Evolutionary conservation across 192 early-diverging fungal genomes (phyloP).

Genomic region (Chytriomyces confervae): DNA sequence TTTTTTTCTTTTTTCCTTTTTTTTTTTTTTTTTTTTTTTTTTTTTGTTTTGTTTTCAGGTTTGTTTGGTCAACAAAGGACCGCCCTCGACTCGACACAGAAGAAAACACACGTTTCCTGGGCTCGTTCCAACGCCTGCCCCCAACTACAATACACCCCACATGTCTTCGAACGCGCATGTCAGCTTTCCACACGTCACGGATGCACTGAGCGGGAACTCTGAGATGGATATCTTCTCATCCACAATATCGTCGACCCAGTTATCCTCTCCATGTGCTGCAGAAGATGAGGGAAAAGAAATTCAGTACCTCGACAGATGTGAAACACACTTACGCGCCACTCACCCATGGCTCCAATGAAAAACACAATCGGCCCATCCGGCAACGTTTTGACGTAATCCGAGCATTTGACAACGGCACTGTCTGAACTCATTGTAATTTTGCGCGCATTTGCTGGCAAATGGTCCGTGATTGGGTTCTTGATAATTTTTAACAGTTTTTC

Average conservation of each 20-base stretch:
- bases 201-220: conserved; percentile 95
- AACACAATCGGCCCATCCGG: conserved; percentile 86
- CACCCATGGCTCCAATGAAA: conserved; percentile 90
- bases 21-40: too few species aligned
- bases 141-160: conserved; percentile 78
- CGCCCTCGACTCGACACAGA: too few species aligned
- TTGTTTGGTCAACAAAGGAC: too few species aligned
- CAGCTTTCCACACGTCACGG: conserved; percentile 96
- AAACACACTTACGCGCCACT: background rate
- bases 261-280: conserved; percentile 84
- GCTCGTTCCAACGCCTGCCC: background rate
- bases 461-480: conserved; percentile 96
- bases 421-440: conserved; percentile 87
- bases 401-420: conserved; percentile 80
- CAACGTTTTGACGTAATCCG: conserved; percentile 81
- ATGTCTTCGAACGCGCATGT: conserved; percentile 85
- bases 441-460: conserved; percentile 85
- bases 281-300: background rate
- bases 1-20: too few species aligned
- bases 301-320: background rate
- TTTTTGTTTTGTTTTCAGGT: too few species aligned
- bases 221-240: conserved; percentile 98
- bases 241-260: conserved; percentile 93
- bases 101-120: too few species aligned
- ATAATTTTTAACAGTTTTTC: conserved; percentile 97